Conservation (phyloP, 495 filamentous ascomycete genomes). For the Trichoderma reesei region DNA sequence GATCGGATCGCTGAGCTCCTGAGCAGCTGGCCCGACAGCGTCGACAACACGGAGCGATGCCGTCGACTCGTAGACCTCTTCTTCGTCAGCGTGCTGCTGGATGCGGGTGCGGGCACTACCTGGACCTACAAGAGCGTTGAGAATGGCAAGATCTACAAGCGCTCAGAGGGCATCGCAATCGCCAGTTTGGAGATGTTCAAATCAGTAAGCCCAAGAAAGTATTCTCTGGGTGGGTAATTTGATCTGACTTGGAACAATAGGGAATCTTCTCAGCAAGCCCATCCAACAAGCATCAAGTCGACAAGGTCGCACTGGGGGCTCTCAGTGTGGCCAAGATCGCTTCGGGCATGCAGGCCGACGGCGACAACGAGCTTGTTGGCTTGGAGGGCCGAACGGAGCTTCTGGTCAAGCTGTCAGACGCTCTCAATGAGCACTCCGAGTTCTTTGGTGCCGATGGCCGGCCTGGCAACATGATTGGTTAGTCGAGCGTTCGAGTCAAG, state of each 20-base stretch:
- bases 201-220: constrained; percentile 25
- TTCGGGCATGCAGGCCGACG: constrained; percentile 73
- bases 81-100: constrained; percentile 80
- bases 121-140: constrained; percentile 91
- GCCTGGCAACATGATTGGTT: constrained; percentile 94
- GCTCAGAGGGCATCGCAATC: constrained; percentile 88
- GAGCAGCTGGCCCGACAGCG: constrained; percentile 48
- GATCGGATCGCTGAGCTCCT: constrained; percentile 68
- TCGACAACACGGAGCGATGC: constrained; percentile 63
- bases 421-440: constrained; percentile 63
- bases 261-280: constrained; percentile 84
- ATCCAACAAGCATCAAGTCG: constrained; percentile 77
- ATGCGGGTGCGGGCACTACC: constrained; percentile 72
- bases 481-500: constrained; percentile 15
- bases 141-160: constrained; percentile 71
- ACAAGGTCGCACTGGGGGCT: constrained; percentile 66
- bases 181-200: constrained; percentile 98
- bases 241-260: constrained; percentile 16
- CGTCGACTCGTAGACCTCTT: constrained; percentile 77
- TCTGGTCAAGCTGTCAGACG: constrained; percentile 62
- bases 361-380: constrained; percentile 74
- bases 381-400: constrained; percentile 79
- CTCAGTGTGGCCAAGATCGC: constrained; percentile 66
- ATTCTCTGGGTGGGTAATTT: background rate
- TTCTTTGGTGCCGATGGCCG: constrained; percentile 78